Conservation (phyloP, 805 yeast genomes). For the Suhomyces sp. region DNA sequence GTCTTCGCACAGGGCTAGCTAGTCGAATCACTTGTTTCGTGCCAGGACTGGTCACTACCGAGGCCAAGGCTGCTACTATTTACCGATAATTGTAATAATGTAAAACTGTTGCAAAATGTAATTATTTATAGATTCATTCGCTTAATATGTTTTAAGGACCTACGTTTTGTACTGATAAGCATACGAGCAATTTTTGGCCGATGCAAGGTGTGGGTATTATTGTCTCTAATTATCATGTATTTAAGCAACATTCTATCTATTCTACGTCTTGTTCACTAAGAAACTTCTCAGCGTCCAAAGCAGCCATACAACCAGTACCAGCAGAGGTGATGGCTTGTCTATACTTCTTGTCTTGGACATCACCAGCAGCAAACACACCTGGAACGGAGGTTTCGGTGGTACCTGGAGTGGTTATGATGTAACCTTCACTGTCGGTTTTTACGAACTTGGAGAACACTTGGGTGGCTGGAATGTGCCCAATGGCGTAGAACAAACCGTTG, state of each 20-base stretch:
- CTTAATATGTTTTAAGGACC: no score
- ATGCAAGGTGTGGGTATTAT: not conserved
- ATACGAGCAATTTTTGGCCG: not conserved
- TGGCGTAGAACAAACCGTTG: slow-evolving; percentile 94
- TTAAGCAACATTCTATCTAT: not conserved
- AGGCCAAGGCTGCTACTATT: not conserved
- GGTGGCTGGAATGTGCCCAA: slow-evolving; percentile 97
- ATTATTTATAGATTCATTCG: not conserved
- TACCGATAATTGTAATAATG: no score
- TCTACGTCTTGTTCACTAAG: slow-evolving; percentile 50
- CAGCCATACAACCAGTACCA: slow-evolving; percentile 99
- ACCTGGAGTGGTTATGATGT: slow-evolving; percentile 87
- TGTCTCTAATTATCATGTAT: not conserved
- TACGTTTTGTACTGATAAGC: not conserved
- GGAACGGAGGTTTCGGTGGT: slow-evolving; percentile 77
- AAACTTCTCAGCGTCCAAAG: slow-evolving; percentile 87
- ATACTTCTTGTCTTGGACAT: slow-evolving; percentile 93
- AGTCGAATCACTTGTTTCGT: no score
- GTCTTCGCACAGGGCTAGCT: not conserved
- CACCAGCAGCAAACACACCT: slow-evolving; percentile 98
- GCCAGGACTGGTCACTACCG: not conserved
- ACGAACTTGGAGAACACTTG: slow-evolving; percentile 71
- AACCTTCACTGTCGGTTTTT: slow-evolving; percentile 84
- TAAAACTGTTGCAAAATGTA: not conserved
- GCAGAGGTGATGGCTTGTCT: slow-evolving; percentile 99